Evolutionary conservation across 371 early-diverging fungal species (phyloP).

Genomic region (Basidiobolus meristosporus): DNA sequence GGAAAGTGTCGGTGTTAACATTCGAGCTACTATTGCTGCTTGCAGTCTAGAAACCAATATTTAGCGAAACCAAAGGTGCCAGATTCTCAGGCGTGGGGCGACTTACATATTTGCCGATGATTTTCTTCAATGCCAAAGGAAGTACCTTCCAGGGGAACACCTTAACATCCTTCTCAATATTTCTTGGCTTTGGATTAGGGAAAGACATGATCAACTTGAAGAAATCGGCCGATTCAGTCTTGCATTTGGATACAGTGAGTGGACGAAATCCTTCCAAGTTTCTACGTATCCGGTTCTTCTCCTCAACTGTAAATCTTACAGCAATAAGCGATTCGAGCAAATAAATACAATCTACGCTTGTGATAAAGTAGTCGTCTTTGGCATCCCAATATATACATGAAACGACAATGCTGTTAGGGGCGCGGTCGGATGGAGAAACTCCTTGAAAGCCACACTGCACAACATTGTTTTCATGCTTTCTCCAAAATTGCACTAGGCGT

Average conservation of each 20-base stretch:
- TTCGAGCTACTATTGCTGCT: too few relatives aligned
- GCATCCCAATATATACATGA: constrained; percentile 73
- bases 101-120: constrained; percentile 36
- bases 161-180: constrained; percentile 75
- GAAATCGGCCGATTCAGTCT: constrained; percentile 47
- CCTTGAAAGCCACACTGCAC: too few relatives aligned
- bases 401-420: constrained; percentile 38
- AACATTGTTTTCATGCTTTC: too few relatives aligned
- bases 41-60: too few relatives aligned
- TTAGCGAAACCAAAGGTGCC: too few relatives aligned
- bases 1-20: too few relatives aligned
- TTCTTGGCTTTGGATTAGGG: constrained; percentile 64
- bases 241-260: too few relatives aligned
- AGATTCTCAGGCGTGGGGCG: too few relatives aligned
- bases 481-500: too few relatives aligned
- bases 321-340: constrained; percentile 56
- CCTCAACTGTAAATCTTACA: constrained; percentile 58
- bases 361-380: constrained; percentile 50
- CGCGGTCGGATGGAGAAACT: constrained; percentile 24
- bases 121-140: constrained; percentile 43
- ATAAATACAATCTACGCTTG: too few relatives aligned
- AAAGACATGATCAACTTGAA: constrained; percentile 69
- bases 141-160: constrained; percentile 57
- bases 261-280: constrained; percentile 70
- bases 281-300: constrained; percentile 70